A percentile compares a stretch with the other conserved stretches of the same genome.
Conservation (phyloP, 2,329 filamentous ascomycete genomes). For the Aureobasidium namibiae region DNA sequence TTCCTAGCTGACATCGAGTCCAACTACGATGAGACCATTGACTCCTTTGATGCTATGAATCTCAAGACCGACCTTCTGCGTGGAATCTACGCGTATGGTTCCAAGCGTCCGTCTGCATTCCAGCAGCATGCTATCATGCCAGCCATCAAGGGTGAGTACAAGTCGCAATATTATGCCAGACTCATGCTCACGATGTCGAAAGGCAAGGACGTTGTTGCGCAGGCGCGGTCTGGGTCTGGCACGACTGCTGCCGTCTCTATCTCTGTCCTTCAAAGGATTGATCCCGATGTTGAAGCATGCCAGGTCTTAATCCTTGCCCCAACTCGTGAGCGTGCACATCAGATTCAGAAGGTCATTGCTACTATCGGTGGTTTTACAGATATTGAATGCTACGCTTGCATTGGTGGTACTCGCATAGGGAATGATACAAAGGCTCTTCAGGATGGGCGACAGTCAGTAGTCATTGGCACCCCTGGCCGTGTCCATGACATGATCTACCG, state of each 20-base stretch:
- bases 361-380: conserved; percentile 99
- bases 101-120: conserved; percentile 98
- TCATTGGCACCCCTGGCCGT: conserved; percentile 95
- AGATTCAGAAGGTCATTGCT: conserved; percentile 99
- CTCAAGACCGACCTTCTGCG: conserved; percentile 95
- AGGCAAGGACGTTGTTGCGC: conserved; percentile 98
- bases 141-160: conserved; percentile 86
- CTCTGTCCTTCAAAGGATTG: conserved; percentile 97
- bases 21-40: conserved; percentile 99
- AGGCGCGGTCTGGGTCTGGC: conserved; percentile 98
- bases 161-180: conserved; percentile 14
- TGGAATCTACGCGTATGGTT: conserved; percentile 99
- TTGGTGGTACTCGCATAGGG: conserved; percentile 94
- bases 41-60: conserved; percentile 98
- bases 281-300: conserved; percentile 85
- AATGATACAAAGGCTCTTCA: conserved; percentile 98
- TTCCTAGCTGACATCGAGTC: conserved; percentile 70
- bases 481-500: conserved; percentile 99
- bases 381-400: conserved; percentile 97
- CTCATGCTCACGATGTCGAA: conserved; percentile 4
- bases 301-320: conserved; percentile 97
- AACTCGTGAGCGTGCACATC: conserved; percentile 95
- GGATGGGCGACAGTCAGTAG: conserved; percentile 82
- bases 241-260: conserved; percentile 99
- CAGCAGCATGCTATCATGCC: conserved; percentile 99